phyloP scores from a whole-genome alignment of 345 rosid genomes.

The Pistacia integerrima region DNA sequence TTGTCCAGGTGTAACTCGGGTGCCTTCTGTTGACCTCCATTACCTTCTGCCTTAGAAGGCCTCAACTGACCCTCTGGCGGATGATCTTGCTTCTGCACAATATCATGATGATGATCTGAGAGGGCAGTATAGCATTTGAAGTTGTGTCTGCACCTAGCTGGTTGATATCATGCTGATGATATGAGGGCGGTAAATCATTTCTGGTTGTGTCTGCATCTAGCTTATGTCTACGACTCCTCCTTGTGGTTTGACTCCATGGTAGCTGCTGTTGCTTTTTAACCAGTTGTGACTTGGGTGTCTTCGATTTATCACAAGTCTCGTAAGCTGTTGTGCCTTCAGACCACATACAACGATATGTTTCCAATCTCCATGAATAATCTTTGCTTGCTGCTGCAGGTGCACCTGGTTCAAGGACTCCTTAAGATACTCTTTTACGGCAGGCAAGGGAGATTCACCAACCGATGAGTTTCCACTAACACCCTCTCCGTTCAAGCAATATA shows the following conservation, averaged over 20 bases:
- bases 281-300: background rate
- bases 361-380: background rate
- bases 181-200: background rate
- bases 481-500: background rate
- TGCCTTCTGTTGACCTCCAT: background rate
- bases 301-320: background rate
- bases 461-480: background rate
- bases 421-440: background rate
- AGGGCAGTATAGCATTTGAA: background rate
- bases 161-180: too few relatives aligned
- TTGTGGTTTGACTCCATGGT: background rate
- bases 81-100: background rate
- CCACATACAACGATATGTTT: conserved; percentile 10
- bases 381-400: background rate
- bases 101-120: background rate
- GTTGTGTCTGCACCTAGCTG: background rate
- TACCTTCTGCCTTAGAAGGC: background rate
- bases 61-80: background rate
- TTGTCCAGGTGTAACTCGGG: too few relatives aligned
- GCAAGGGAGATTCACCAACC: background rate
- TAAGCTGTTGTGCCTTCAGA: conserved; percentile 12
- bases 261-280: background rate
- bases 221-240: background rate
- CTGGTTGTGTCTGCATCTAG: background rate
- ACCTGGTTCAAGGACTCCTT: background rate